phyloP scores from a whole-genome alignment of 306 rosid genomes.

The Dalbergia cochinchinensis region DNA sequence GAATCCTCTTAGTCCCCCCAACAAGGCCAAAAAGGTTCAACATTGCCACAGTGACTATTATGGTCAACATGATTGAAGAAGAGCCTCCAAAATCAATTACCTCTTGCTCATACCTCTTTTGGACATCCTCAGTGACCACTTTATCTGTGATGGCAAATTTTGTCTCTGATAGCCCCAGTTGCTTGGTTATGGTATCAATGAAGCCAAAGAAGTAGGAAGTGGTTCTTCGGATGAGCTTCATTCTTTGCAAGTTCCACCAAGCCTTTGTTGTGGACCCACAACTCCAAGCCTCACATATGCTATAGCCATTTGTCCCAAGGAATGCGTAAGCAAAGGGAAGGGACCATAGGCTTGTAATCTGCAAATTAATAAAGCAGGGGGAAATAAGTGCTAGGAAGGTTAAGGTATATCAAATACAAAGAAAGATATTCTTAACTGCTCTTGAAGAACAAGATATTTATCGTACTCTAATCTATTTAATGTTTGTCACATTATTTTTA shows the following conservation, averaged over 20 bases:
- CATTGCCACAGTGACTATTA: constrained; percentile 63
- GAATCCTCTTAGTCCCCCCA: constrained; percentile 51
- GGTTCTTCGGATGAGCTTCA: constrained; percentile 60
- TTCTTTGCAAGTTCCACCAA: constrained; percentile 79
- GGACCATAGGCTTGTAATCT: constrained; percentile 68
- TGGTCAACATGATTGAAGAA: constrained; percentile 45
- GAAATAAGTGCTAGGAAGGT: too few species aligned
- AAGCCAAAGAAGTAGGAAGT: constrained; percentile 64
- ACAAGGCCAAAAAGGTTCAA: constrained; percentile 57
- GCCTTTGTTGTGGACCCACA: constrained; percentile 58
- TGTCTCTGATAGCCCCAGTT: constrained; percentile 64
- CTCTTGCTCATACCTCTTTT: constrained; percentile 61
- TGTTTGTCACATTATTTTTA: too few species aligned
- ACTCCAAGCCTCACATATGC: constrained; percentile 55
- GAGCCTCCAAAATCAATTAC: constrained; percentile 75
- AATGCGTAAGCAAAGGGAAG: constrained; percentile 72
- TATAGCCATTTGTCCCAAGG: constrained; percentile 50
- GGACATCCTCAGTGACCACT: constrained; percentile 56
- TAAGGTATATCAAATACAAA: too few species aligned
- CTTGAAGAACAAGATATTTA: too few species aligned
- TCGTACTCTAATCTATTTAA: too few species aligned
- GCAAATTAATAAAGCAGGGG: neutral
- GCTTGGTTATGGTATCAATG: constrained; percentile 53
- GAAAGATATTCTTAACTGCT: too few species aligned
- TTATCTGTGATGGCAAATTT: constrained; percentile 60